These are phyloP conservation scores for Erythrobasidium hasegawianum DNA, from an alignment of 1,284 basidiomycete species.

Conservation along the genomic window DNA sequence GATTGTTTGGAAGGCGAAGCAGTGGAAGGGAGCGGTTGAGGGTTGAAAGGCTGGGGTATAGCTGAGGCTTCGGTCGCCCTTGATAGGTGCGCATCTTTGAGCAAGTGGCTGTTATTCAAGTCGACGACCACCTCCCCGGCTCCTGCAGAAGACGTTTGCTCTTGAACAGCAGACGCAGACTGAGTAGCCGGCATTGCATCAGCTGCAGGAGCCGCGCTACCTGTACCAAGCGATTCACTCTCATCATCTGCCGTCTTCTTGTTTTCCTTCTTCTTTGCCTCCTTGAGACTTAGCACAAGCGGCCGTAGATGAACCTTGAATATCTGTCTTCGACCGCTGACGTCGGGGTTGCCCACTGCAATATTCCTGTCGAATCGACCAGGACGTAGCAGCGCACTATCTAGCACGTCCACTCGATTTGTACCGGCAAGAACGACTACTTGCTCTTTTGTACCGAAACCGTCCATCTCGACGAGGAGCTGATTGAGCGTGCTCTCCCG, in stretches of 20 bases:
- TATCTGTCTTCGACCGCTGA: constrained; percentile 87
- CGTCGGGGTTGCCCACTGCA: constrained; percentile 90
- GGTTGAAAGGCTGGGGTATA: background rate
- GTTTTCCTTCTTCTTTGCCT: constrained; percentile 10
- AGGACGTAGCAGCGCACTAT: constrained; percentile 89
- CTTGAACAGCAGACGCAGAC: background rate
- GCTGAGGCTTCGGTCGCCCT: constrained; percentile 25
- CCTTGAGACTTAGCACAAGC: constrained; percentile 54
- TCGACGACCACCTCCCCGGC: constrained; percentile 6
- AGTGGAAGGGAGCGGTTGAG: constrained; percentile 2
- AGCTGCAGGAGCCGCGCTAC: constrained; percentile 23
- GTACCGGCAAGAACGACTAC: constrained; percentile 96
- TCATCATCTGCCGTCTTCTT: constrained; percentile 19
- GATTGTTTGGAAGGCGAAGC: background rate
- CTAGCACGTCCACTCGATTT: constrained; percentile 92
- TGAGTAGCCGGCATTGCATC: constrained; percentile 23
- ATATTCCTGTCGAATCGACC: constrained; percentile 98
- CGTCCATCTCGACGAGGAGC: constrained; percentile 98
- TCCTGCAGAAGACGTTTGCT: background rate
- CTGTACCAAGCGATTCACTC: constrained; percentile 12
- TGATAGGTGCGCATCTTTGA: constrained; percentile 3
- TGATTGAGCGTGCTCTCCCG: constrained; percentile 98
- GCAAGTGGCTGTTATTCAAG: constrained; percentile 1
- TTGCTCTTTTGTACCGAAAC: constrained; percentile 92
- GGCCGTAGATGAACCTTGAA: constrained; percentile 90